A percentile compares a stretch with the other conserved stretches of the same genome.
These are phyloP conservation scores for Xylaria sp. DNA, from an alignment of 2,329 filamentous ascomycete genomes.

Conservation along the genomic window DNA sequence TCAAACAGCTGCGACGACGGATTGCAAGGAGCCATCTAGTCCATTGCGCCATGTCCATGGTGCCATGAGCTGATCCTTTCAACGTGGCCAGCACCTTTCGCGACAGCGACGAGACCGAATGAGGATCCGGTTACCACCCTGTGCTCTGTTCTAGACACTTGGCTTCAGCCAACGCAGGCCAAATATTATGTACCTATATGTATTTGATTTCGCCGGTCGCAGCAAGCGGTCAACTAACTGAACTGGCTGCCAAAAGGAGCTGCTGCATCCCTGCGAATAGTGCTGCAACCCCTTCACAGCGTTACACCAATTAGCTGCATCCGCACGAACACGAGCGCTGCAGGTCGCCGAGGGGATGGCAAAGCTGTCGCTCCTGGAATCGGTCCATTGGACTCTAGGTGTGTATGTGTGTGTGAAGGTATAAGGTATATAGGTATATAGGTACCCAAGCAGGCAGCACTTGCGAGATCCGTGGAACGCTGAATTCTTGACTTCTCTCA, in stretches of 20 bases:
- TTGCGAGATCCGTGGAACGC: slow-evolving; percentile 21
- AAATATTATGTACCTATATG: background rate
- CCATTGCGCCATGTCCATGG: slow-evolving; percentile 12
- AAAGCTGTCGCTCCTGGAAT: slow-evolving; percentile 27
- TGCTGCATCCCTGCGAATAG: slow-evolving; percentile 26
- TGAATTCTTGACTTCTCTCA: background rate
- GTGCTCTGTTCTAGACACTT: slow-evolving; percentile 36
- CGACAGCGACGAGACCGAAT: slow-evolving; percentile 17
- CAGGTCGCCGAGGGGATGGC: slow-evolving; percentile 40
- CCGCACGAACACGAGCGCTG: slow-evolving; percentile 38
- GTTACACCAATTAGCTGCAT: slow-evolving; percentile 37
- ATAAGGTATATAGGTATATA: too few species aligned
- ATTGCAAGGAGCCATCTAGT: slow-evolving; percentile 4
- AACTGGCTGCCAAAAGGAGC: slow-evolving; percentile 11
- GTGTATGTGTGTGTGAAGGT: too few species aligned
- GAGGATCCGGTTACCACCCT: slow-evolving; percentile 25
- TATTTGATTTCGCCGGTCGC: slow-evolving; percentile 21
- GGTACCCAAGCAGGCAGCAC: slow-evolving; percentile 12
- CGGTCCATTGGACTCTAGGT: slow-evolving; percentile 37
- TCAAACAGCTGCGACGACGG: background rate
- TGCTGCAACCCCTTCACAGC: slow-evolving; percentile 24
- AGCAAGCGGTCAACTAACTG: slow-evolving; percentile 25
- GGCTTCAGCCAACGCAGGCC: slow-evolving; percentile 29
- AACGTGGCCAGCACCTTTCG: slow-evolving; percentile 23
- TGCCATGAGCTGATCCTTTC: slow-evolving; percentile 26